phyloP scores from a whole-genome alignment of 306 rosid genomes.

The Hippophae tibetana region DNA sequence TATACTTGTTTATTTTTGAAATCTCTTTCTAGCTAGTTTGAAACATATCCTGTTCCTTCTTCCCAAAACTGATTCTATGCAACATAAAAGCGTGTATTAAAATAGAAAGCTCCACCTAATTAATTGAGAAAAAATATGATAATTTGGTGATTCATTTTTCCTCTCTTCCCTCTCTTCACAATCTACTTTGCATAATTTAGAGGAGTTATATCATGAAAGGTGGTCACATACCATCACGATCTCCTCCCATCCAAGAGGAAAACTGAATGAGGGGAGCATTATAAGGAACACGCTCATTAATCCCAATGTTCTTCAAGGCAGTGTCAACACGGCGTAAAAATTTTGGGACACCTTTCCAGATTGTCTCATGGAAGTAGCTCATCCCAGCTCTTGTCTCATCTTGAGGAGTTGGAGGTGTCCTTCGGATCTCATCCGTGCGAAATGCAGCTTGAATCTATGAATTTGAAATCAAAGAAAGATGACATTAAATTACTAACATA shows the following conservation, averaged over 20 bases:
- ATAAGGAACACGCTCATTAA: slow-evolving; percentile 81
- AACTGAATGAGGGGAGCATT: slow-evolving; percentile 96
- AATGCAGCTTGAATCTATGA: slow-evolving; percentile 95
- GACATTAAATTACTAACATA: slow-evolving; percentile 5
- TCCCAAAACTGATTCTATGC: background rate
- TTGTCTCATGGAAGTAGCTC: slow-evolving; percentile 99
- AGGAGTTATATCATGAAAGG: slow-evolving; percentile 1
- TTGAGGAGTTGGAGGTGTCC: slow-evolving; percentile 97
- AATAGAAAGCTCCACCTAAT: background rate
- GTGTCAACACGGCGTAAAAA: slow-evolving; percentile 95
- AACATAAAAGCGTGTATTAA: no score
- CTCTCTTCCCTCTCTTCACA: background rate
- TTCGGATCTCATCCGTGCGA: slow-evolving; percentile 88
- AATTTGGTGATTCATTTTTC: background rate
- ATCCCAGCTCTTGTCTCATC: slow-evolving; percentile 99
- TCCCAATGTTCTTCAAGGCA: slow-evolving; percentile 87
- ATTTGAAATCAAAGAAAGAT: slow-evolving; percentile 6
- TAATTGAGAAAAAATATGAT: background rate
- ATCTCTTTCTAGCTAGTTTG: background rate
- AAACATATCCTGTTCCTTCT: background rate
- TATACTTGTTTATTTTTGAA: background rate
- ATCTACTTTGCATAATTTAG: background rate
- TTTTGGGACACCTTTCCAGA: slow-evolving; percentile 91
- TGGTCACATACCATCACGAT: slow-evolving; percentile 74
- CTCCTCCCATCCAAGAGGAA: slow-evolving; percentile 99